phyloP scores from a whole-genome alignment of 345 rosid genomes.

The Trapa bicornis region DNA sequence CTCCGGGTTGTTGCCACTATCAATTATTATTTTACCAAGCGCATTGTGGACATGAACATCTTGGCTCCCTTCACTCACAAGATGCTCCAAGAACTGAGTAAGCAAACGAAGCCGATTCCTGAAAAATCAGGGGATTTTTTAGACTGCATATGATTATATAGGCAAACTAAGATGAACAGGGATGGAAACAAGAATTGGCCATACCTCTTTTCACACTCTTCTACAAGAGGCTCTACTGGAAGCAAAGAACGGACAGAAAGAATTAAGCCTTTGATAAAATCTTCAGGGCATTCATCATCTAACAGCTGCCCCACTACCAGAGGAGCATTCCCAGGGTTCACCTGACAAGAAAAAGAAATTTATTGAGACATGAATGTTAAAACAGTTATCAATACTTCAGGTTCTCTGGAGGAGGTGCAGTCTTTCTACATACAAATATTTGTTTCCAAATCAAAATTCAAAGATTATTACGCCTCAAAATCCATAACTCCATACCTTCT shows the following conservation, averaged over 20 bases:
- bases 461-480: too few species aligned
- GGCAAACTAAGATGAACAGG: too few species aligned
- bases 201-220: conserved; percentile 45
- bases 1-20: conserved; percentile 98
- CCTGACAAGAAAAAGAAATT: conserved; percentile 37
- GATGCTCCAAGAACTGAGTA: conserved; percentile 98
- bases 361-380: neutral
- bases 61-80: conserved; percentile 99
- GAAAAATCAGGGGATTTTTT: conserved; percentile 19
- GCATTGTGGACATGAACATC: conserved; percentile 99
- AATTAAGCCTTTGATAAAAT: conserved; percentile 94
- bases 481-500: conserved; percentile 48
- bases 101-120: conserved; percentile 99
- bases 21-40: conserved; percentile 96
- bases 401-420: conserved; percentile 9
- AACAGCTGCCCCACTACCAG: conserved; percentile 72
- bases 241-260: conserved; percentile 60
- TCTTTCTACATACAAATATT: neutral
- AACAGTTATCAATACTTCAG: neutral
- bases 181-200: too few species aligned
- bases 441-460: neutral
- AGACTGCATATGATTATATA: conserved; percentile 10
- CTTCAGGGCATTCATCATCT: conserved; percentile 98
- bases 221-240: conserved; percentile 46
- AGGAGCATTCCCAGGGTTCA: conserved; percentile 98